Evolutionary conservation across 2,329 filamentous ascomycete species (phyloP), one percentile per base, ranked within the genome.

Genomic region (Hymenoscyphus occultus): DNA sequence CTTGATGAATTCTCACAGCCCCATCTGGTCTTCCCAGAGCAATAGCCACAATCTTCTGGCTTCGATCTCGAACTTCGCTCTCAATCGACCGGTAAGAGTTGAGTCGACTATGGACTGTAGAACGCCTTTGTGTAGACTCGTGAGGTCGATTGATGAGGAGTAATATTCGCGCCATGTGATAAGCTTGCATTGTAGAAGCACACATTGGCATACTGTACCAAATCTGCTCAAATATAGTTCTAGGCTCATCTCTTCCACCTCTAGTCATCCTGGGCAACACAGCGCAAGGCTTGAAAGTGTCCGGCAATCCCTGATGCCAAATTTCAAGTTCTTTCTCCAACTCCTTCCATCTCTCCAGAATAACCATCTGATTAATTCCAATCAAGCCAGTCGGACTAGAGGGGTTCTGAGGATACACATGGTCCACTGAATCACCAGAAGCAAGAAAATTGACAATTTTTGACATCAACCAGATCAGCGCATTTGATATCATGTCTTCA

Each of bases 391-490:
- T 73, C 75, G 69, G 75, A 76, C 64, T 73, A 75, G 68, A 72
- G 72, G 68, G 72, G 58, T 75, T 70, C 63, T 73, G 72, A 12
- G 73, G 73, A 45, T 67, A 76, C 14, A 76, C 68, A 39, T 72
- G 63, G 59, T 75, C 78, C 2, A 84, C 76, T 3, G 82, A 80
- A 64, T 86, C 85, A 1, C 83, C 84, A 1, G 81, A 80, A 1
- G 82, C 85, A 63, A 89, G 83, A 72, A 84, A 88, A 71, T 90
- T 90, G 61, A 88, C 83, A 4, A 89, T 82, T 70, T 89, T 89
- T 6, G 86, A 84, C 65, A 87, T 79, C 9, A 90, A 81, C 86
- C 86, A 90, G 5, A 89, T 82, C 3, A 90, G 74, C 0, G 84
- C 83, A 70, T 90, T 90, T 51, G 82, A 84, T 62, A 87, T 84